phyloP scores from a whole-genome alignment of 768 basidiomycete species.

The Cyathus striatus region DNA sequence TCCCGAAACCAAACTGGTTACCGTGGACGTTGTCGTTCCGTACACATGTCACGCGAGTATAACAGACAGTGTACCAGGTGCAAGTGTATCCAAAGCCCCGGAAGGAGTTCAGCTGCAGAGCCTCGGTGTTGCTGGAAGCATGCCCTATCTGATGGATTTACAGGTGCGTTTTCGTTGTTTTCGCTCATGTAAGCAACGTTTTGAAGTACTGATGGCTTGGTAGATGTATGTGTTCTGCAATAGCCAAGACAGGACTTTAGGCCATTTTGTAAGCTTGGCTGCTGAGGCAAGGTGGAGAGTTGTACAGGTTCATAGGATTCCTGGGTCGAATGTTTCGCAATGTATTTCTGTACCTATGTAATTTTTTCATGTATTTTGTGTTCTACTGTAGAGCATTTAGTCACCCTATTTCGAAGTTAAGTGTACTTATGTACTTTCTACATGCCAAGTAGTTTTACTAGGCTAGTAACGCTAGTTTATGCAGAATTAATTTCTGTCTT shows the following conservation, averaged over 20 bases:
- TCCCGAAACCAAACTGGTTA: slow-evolving; percentile 1
- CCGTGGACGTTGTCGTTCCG: background rate
- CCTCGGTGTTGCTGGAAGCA: background rate
- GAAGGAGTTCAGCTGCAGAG: background rate
- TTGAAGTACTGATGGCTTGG: background rate
- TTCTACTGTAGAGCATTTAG: no score
- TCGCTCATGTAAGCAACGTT: no score
- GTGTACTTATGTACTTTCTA: no score
- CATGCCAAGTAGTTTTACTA: no score
- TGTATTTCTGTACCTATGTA: background rate
- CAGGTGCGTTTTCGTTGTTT: no score
- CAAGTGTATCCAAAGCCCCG: background rate
- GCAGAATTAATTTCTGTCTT: no score
- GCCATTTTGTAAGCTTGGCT: background rate
- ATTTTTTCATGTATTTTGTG: no score
- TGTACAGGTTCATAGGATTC: background rate
- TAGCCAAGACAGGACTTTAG: background rate
- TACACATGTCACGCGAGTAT: background rate
- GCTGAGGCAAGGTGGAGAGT: background rate
- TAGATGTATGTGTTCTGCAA: background rate
- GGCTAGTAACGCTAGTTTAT: no score
- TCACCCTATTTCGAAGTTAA: no score
- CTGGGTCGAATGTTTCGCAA: background rate
- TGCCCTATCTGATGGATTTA: background rate
- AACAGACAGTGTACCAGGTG: background rate